Evolutionary conservation across 805 yeast species (phyloP).

Genomic region (Maudiozyma saulgeensis): DNA sequence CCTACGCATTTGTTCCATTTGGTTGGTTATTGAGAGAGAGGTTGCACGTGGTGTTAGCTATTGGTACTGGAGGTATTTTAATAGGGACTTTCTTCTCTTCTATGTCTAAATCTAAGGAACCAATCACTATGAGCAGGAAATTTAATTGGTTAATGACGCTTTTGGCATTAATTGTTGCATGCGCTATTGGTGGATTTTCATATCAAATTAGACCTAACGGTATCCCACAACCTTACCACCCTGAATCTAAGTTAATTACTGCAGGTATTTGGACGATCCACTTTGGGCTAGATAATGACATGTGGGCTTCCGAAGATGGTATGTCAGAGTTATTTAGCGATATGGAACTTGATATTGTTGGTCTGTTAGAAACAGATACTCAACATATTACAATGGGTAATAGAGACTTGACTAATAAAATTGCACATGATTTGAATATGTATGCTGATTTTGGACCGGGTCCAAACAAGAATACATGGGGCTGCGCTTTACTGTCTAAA

Average conservation of each 20-base stretch:
- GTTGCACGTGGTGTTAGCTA: slow-evolving; percentile 60
- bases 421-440: slow-evolving; percentile 90
- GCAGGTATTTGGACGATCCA: slow-evolving; percentile 99
- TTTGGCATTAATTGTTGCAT: slow-evolving; percentile 9
- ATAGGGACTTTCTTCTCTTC: slow-evolving; percentile 35
- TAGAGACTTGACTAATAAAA: slow-evolving; percentile 81
- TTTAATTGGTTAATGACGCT: slow-evolving; percentile 13
- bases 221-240: slow-evolving; percentile 60
- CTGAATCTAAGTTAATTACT: slow-evolving; percentile 62
- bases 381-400: slow-evolving; percentile 92
- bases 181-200: slow-evolving; percentile 17
- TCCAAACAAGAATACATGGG: slow-evolving; percentile 98
- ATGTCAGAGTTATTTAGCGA: slow-evolving; percentile 79
- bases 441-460: slow-evolving; percentile 97
- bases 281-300: slow-evolving; percentile 91
- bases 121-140: slow-evolving; percentile 3
- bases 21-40: slow-evolving; percentile 85
- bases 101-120: not conserved
- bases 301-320: slow-evolving; percentile 93
- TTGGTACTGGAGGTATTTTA: slow-evolving; percentile 44
- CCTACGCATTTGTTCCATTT: slow-evolving; percentile 96
- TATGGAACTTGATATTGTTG: slow-evolving; percentile 84
- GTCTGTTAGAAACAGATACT: slow-evolving; percentile 85
- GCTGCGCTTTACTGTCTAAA: slow-evolving; percentile 82
- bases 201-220: slow-evolving; percentile 23